phyloP scores from a whole-genome alignment of 116 monocot species.

The Cymodocea nodosa region DNA sequence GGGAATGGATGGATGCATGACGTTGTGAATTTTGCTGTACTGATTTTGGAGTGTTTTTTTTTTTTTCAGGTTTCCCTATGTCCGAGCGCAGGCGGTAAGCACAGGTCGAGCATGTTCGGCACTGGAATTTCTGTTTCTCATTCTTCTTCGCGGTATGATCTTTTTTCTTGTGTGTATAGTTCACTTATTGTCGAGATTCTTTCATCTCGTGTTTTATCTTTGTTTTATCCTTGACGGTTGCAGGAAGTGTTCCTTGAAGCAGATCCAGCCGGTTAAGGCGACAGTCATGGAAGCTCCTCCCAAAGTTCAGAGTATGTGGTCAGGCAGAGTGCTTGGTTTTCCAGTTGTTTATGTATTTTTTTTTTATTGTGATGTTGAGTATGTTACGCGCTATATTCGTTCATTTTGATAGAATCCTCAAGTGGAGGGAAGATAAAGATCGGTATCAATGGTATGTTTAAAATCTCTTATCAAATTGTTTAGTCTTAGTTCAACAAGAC shows the following conservation, averaged over 20 bases:
- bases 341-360: not conserved
- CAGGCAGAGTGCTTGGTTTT: not conserved
- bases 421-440: conserved; percentile 18
- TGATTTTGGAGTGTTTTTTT: no score
- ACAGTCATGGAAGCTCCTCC: conserved; percentile 22
- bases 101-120: not conserved
- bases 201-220: not conserved
- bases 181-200: not conserved
- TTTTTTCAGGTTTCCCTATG: no score
- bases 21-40: no score
- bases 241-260: conserved; percentile 7
- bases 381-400: not conserved
- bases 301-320: conserved; percentile 8
- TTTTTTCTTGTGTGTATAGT: not conserved
- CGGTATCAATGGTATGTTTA: conserved; percentile 16
- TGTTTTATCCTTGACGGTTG: not conserved
- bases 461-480: not conserved
- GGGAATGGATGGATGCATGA: no score
- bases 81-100: no score
- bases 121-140: not conserved
- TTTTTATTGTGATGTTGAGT: not conserved
- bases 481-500: not conserved
- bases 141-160: not conserved
- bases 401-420: conserved; percentile 3
- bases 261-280: conserved; percentile 10